A percentile compares a stretch with the other conserved stretches of the same genome.
phyloP scores from a whole-genome alignment of 768 basidiomycete genomes.

The Glaciozyma martinii region DNA sequence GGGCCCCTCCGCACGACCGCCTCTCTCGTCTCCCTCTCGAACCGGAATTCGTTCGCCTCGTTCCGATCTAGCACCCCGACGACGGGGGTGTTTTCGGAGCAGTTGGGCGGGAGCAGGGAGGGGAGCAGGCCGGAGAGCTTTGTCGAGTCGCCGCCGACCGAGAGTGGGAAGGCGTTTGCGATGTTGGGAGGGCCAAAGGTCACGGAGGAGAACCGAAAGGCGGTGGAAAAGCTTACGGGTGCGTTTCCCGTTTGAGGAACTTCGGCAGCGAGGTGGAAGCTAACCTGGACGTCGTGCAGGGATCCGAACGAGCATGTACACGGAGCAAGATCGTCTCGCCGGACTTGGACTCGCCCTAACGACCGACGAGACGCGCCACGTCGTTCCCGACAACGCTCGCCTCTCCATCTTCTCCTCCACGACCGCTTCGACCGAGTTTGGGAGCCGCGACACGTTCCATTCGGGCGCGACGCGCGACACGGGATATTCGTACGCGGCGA shows the following conservation, averaged over 20 bases:
- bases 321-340: background rate
- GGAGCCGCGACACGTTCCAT: conserved; percentile 1
- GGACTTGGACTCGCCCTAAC: conserved; percentile 11
- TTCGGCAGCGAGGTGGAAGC: background rate
- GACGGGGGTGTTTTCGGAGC: background rate
- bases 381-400: conserved; percentile 16
- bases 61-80: background rate
- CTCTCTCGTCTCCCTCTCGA: background rate
- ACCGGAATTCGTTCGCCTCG: background rate
- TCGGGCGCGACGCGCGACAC: background rate
- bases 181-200: conserved; percentile 1
- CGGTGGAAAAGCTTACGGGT: conserved; percentile 3
- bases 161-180: background rate
- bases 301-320: background rate
- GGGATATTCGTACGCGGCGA: background rate
- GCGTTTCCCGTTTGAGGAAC: background rate
- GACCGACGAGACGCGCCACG: conserved; percentile 9
- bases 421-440: background rate
- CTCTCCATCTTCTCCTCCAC: conserved; percentile 13
- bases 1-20: background rate
- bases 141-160: conserved; percentile 1
- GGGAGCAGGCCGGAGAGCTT: background rate
- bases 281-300: background rate
- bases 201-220: background rate
- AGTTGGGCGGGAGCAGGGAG: background rate